Conservation (phyloP, 139 green algal genomes). For the Closterium sp. region DNA sequence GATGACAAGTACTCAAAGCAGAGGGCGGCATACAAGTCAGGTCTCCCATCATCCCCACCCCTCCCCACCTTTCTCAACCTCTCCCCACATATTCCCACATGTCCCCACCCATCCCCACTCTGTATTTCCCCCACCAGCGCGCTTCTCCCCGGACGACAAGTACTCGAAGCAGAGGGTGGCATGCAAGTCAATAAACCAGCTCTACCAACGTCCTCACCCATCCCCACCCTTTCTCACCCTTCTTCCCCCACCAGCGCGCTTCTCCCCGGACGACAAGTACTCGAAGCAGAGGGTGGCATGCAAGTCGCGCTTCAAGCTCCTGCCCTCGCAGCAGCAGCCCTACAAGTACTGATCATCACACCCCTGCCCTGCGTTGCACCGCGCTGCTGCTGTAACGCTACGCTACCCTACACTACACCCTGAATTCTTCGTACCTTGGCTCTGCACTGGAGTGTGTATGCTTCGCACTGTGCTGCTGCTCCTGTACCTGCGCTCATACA, state of each 20-base stretch:
- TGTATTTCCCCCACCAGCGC: conserved; percentile 66
- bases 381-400: background rate
- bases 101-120: too few relatives aligned
- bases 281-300: conserved; percentile 82
- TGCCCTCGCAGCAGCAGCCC: conserved; percentile 81
- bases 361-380: background rate
- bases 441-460: background rate
- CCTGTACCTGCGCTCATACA: too few relatives aligned
- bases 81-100: conserved; percentile 5
- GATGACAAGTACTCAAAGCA: too few relatives aligned
- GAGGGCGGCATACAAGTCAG: too few relatives aligned
- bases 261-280: conserved; percentile 98
- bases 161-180: conserved; percentile 90
- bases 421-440: background rate
- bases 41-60: background rate
- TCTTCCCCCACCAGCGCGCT: conserved; percentile 70
- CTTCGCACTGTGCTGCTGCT: too few relatives aligned
- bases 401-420: background rate
- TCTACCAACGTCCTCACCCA: background rate
- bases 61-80: background rate
- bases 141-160: conserved; percentile 98
- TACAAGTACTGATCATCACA: conserved; percentile 21
- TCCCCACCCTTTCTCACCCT: too few relatives aligned
- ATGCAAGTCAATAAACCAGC: conserved; percentile 79
- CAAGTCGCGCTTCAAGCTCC: conserved; percentile 92